Percentiles rank a stretch among this genome's conserved stretches.
These are phyloP conservation scores for Colletotrichum euphorbiae DNA, from an alignment of 2,329 filamentous ascomycete genomes.

Conservation along the genomic window DNA sequence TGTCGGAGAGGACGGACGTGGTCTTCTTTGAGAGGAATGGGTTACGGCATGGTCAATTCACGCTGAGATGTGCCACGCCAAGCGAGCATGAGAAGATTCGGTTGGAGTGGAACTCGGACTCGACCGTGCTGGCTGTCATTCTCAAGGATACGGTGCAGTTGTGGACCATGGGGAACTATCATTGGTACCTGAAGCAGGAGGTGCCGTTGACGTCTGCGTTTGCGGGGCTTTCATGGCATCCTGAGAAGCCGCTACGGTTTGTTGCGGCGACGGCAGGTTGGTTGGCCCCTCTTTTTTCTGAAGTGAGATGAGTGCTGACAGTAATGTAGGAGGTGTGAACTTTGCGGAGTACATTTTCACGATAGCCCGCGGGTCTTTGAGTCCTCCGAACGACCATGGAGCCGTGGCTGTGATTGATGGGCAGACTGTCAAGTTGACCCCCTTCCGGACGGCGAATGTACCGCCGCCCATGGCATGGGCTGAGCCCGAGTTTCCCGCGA, in stretches of 20 bases:
- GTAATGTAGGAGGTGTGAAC: slow-evolving; percentile 59
- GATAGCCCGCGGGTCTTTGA: slow-evolving; percentile 75
- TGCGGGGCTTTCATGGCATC: slow-evolving; percentile 76
- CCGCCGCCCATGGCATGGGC: slow-evolving; percentile 93
- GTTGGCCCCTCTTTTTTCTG: slow-evolving; percentile 34
- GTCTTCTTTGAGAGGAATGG: slow-evolving; percentile 98
- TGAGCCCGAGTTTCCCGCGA: slow-evolving; percentile 72
- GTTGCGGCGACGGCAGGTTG: slow-evolving; percentile 65
- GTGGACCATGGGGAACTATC: slow-evolving; percentile 98
- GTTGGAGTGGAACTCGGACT: slow-evolving; percentile 91
- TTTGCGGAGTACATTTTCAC: slow-evolving; percentile 76
- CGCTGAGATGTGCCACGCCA: slow-evolving; percentile 73
- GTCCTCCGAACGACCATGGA: slow-evolving; percentile 80
- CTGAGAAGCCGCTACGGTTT: slow-evolving; percentile 82
- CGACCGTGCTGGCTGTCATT: slow-evolving; percentile 86
- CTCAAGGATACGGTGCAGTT: slow-evolving; percentile 83
- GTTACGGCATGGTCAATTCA: slow-evolving; percentile 94
- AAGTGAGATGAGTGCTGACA: slow-evolving; percentile 11
- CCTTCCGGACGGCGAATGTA: slow-evolving; percentile 84
- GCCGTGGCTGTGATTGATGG: slow-evolving; percentile 89
- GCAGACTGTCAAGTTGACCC: slow-evolving; percentile 81
- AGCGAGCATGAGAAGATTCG: slow-evolving; percentile 68
- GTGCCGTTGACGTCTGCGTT: slow-evolving; percentile 60
- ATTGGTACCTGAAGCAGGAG: slow-evolving; percentile 98
- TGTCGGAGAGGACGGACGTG: slow-evolving; percentile 78